Evolutionary conservation across 257 asterid genomes (phyloP), one percentile per base, ranked within the genome.

Genomic region (Schizonepeta tenuifolia): DNA sequence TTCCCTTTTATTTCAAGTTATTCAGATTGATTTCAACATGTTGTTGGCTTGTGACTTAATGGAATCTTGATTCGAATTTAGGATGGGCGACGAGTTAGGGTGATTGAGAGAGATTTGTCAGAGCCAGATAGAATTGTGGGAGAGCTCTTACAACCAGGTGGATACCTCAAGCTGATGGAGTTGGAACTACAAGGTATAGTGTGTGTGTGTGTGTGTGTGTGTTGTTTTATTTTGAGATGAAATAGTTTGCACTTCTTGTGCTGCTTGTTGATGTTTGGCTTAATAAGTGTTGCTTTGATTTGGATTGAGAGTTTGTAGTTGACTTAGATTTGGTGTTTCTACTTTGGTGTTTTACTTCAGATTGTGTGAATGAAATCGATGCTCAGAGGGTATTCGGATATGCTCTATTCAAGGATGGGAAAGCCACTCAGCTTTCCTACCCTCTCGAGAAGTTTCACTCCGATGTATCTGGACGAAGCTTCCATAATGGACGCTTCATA

Each of bases 41-140:
- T 21, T 72, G n/a, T 14, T 74, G 54, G 51, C 18, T 74, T 21
- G 12, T 21, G 13, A n/a, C 49, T 8, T 21, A 10, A 35, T 56
- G 14, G 17, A 20, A 53, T 66, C 7, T 44, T 31, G 69, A 56
- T 69, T 76, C 43, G 73, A 57, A 68, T 79, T 54, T 74, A 93
- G 97, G 97, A 93, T 15, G 97, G 97, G 62, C 85, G 98, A 47
- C 80, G 87, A 46, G 92, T 91, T 51, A 83, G 71, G 65, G 96
- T 93, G 61, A 88, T 93, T 36, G 98, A 93, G 79, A 86, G 98
- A 78, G 97, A 93, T 70, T 85, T 91, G 82, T 69, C 87, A 4
- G 97, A 93, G 83, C 97, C 96, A 7, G 95, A 91, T 71, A 81
- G 98, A 63, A 93, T 93, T 71, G 98, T 93, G 4, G 98, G 98